Base-by-base conservation (phyloP, 805 yeast species). In the Sugiyamaella americana region DNA sequence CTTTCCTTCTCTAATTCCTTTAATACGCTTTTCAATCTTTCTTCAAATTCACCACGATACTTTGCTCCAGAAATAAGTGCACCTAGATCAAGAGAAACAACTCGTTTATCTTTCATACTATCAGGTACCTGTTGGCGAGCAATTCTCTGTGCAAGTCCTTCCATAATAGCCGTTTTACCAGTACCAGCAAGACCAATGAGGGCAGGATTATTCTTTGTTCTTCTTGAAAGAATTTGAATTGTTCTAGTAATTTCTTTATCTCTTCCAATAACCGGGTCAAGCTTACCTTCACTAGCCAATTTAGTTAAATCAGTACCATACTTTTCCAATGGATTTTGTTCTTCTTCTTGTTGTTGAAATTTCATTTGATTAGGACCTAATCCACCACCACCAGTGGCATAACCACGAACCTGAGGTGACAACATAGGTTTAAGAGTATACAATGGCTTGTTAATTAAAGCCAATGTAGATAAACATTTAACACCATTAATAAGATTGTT, bases 121-220 rank as follows among this genome's bases (percentile, higher is more conserved):
- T 93, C 98, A 0, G 98, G 98, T 1, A 91, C 98, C 61, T 89
- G 95, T 10, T 91, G 91, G 47, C 84, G 79, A 5, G 87, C 79
- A 42, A 93, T 89, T 58, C 97, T 72, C 65, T 93, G 98, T 0
- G 98, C 98, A 35, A 93, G 71, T 0, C 98, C 98, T 62, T 93
- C 98, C 79, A 93, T 84, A 48, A 93, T 80, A 4, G 98, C 94
- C 0, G 98, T 93, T 65, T 91, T 91, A 69, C 98, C 98, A 0
- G 96, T 94, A 68, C 98, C 98, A 1, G 98, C 98, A 55, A 85
- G 80, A 52, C 98, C 98, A 37, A 93, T 88, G 46, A 91, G 66
- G 1, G 93, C 95, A 0, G 98, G 98, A 60, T 91, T 91, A 64
- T 93, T 93, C 66, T 91, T 91, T 1, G 97, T 88, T 63, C 98